These are phyloP conservation scores for Barnettozyma hawaiiensis DNA, from an alignment of 1,139 yeast species.

Conservation along the genomic window DNA sequence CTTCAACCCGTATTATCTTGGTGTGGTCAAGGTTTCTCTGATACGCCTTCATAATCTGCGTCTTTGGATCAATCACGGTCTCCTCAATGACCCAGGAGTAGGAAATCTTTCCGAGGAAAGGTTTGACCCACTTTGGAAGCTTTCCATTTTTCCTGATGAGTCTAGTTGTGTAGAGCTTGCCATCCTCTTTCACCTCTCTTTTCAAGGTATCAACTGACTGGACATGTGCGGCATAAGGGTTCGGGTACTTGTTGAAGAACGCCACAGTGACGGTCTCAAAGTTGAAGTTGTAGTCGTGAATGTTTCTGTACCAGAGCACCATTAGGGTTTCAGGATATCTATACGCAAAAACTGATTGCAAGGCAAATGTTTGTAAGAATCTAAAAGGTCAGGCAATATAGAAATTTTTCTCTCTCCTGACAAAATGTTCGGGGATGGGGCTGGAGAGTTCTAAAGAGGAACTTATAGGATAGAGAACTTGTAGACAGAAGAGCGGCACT, in stretches of 20 bases:
- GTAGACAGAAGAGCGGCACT: too few relatives aligned
- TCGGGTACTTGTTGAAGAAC: slow-evolving; percentile 80
- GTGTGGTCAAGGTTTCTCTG: slow-evolving; percentile 86
- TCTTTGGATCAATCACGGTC: slow-evolving; percentile 63
- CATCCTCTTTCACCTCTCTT: slow-evolving; percentile 47
- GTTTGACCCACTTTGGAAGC: slow-evolving; percentile 74
- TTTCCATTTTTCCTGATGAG: slow-evolving; percentile 76
- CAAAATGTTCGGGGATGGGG: not conserved
- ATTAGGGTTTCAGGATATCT: slow-evolving; percentile 29
- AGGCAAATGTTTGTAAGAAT: not conserved
- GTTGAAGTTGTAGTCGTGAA: slow-evolving; percentile 53
- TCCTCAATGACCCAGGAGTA: slow-evolving; percentile 85
- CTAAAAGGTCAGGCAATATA: not conserved
- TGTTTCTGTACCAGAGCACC: slow-evolving; percentile 62
- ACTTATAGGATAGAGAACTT: too few relatives aligned
- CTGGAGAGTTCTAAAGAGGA: too few relatives aligned
- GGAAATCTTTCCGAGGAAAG: slow-evolving; percentile 66
- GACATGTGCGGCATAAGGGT: slow-evolving; percentile 89
- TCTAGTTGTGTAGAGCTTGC: slow-evolving; percentile 67
- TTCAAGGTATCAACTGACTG: slow-evolving; percentile 76
- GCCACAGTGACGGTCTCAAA: slow-evolving; percentile 75
- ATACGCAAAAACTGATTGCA: too few relatives aligned
- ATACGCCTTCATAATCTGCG: slow-evolving; percentile 57
- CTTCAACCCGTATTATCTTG: slow-evolving; percentile 73
- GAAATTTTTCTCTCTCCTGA: not conserved